phyloP scores from a whole-genome alignment of 2,329 filamentous ascomycete species.

The Venturia asperata region DNA sequence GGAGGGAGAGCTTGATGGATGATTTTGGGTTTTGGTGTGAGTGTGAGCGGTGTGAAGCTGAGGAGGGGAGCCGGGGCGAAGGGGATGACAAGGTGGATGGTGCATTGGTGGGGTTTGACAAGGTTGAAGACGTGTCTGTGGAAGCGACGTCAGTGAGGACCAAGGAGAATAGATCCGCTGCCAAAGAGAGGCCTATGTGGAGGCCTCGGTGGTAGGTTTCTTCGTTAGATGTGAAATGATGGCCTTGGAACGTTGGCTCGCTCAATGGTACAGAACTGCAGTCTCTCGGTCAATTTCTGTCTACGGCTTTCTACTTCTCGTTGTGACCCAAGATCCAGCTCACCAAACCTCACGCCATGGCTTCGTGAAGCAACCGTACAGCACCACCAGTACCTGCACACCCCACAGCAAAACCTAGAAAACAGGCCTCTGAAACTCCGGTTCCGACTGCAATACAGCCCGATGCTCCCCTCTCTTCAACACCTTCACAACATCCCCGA shows the following conservation, averaged over 20 bases:
- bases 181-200: neutral
- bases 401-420: neutral
- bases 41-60: neutral
- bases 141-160: neutral
- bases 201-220: neutral
- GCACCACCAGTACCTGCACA: too few relatives aligned
- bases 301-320: too few relatives aligned
- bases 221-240: too few relatives aligned
- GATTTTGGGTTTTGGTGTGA: constrained; percentile 11
- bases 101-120: neutral
- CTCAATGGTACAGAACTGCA: too few relatives aligned
- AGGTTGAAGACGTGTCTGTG: neutral
- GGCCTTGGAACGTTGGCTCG: too few relatives aligned
- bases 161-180: neutral
- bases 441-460: constrained; percentile 19
- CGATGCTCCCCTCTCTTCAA: constrained; percentile 30
- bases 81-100: neutral
- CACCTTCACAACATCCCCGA: constrained; percentile 31
- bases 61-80: neutral
- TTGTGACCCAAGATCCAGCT: too few relatives aligned
- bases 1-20: neutral
- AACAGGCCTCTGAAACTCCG: constrained; percentile 11
- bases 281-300: too few relatives aligned
- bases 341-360: too few relatives aligned
- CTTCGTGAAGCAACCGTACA: too few relatives aligned